phyloP scores from a whole-genome alignment of 352 stramenopile species.

The Aphanomyces invadans region DNA sequence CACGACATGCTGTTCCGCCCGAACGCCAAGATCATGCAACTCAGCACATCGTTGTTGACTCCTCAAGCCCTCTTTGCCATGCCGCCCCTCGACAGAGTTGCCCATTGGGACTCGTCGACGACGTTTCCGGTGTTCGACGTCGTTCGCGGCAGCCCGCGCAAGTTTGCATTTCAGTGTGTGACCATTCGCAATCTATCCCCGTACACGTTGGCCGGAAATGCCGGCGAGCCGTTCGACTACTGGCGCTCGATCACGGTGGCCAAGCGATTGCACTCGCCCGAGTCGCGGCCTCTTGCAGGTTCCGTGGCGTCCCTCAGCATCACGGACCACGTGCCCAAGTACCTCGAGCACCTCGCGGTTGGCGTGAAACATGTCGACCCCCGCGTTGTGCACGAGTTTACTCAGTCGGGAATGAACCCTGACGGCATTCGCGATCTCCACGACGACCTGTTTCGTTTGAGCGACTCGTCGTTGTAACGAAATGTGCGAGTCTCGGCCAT shows the following conservation, averaged over 20 bases:
- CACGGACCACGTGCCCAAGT: conserved; percentile 37
- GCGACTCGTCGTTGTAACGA: conserved; percentile 35
- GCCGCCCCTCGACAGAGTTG: background rate
- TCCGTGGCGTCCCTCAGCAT: conserved; percentile 29
- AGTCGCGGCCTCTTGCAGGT: conserved; percentile 28
- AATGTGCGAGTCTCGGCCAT: no score
- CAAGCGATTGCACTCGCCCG: background rate
- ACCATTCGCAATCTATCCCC: background rate
- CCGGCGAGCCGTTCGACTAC: conserved; percentile 6
- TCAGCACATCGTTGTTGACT: conserved; percentile 26
- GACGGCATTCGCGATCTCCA: conserved; percentile 58
- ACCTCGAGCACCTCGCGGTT: conserved; percentile 37
- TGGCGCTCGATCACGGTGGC: background rate
- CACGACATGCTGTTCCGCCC: conserved; percentile 23
- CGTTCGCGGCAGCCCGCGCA: background rate
- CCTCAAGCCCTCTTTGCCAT: background rate
- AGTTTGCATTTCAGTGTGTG: conserved; percentile 10
- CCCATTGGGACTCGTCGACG: background rate
- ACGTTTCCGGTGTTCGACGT: background rate
- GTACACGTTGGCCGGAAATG: background rate
- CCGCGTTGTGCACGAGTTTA: conserved; percentile 68
- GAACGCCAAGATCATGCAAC: conserved; percentile 50
- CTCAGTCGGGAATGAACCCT: conserved; percentile 55
- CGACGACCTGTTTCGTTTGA: conserved; percentile 34
- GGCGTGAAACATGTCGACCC: conserved; percentile 38